Evolutionary conservation across 306 rosid species (phyloP).

Genomic region (Canavalia ensiformis): DNA sequence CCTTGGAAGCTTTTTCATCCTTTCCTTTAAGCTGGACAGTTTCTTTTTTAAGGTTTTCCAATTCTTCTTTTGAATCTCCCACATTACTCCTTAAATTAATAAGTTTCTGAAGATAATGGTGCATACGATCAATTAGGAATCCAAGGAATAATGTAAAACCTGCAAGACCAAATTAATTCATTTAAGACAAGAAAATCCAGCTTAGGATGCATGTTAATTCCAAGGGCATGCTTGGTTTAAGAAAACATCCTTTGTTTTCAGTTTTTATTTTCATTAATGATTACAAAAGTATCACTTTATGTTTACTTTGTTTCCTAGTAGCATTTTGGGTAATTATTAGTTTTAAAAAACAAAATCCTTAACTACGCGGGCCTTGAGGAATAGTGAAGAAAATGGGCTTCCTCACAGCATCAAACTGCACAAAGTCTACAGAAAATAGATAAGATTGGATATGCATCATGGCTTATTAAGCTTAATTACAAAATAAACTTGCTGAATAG

Average conservation of each 20-base stretch:
- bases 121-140: conserved; percentile 76
- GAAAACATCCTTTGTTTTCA: background rate
- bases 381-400: background rate
- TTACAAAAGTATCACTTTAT: background rate
- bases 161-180: conserved; percentile 50
- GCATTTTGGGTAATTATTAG: background rate
- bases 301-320: background rate
- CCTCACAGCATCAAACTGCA: background rate
- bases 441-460: background rate
- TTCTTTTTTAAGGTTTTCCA: conserved; percentile 70
- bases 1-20: conserved; percentile 68
- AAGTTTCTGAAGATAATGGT: conserved; percentile 75
- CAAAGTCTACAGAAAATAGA: background rate
- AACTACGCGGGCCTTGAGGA: background rate
- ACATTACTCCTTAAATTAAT: conserved; percentile 55
- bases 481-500: conserved; percentile 12
- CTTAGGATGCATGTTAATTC: background rate
- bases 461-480: background rate
- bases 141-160: conserved; percentile 87
- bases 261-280: conserved; percentile 1
- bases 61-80: conserved; percentile 74
- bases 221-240: background rate
- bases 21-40: conserved; percentile 58
- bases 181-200: conserved; percentile 20
- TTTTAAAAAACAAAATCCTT: background rate